Percentiles rank a stretch among this genome's conserved stretches.
Evolutionary conservation across 108 stramenopile species (phyloP).

Genomic region (Cyclotella baltica): DNA sequence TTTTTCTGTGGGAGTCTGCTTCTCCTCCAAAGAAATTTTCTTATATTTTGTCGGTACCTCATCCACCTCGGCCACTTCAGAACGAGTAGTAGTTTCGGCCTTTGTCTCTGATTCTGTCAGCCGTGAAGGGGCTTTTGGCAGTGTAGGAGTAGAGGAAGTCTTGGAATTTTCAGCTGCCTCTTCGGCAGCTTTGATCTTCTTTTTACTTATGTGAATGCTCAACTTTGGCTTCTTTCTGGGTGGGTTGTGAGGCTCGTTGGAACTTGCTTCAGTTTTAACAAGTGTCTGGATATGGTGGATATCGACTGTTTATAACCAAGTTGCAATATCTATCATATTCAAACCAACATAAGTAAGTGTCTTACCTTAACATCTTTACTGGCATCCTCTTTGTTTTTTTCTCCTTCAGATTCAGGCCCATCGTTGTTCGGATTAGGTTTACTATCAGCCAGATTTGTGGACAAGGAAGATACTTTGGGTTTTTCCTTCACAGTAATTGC

Average conservation of each 20-base stretch:
- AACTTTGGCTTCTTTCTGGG: conserved; percentile 45
- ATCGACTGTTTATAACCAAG: too few species aligned
- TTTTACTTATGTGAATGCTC: conserved; percentile 52
- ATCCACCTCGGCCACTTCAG: not conserved
- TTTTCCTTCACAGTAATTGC: not conserved
- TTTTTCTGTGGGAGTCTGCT: not conserved
- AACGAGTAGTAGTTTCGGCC: not conserved
- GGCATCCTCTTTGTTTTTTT: conserved; percentile 32
- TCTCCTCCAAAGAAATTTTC: not conserved
- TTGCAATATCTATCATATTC: too few species aligned
- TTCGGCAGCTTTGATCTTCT: conserved; percentile 13
- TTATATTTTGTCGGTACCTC: not conserved
- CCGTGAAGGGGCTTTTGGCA: not conserved
- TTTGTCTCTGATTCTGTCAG: not conserved
- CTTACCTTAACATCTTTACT: conserved; percentile 10
- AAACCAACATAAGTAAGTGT: too few species aligned
- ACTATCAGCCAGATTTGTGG: not conserved
- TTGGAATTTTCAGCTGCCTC: conserved; percentile 17
- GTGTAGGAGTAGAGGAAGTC: not conserved
- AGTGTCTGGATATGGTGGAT: not conserved
- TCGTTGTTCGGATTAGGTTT: not conserved
- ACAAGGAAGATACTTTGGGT: not conserved
- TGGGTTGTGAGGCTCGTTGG: not conserved
- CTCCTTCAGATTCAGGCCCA: conserved; percentile 31
- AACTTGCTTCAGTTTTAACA: not conserved